These are phyloP conservation scores for Rhodotorula babjevae DNA, from an alignment of 768 basidiomycete species.

Conservation along the genomic window DNA sequence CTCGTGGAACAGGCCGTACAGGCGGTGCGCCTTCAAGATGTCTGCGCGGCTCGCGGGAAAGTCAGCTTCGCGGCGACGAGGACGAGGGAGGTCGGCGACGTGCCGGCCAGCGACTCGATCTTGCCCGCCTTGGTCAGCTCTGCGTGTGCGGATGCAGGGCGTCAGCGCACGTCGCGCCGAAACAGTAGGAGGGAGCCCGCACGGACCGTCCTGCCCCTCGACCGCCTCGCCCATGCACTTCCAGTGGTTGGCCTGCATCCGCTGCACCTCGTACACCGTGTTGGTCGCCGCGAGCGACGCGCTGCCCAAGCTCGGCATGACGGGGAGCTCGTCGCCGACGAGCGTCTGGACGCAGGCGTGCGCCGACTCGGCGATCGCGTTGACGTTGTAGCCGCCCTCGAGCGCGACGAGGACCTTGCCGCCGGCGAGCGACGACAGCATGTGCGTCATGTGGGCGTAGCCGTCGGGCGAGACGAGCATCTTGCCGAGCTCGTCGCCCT, in stretches of 20 bases:
- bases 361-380: slow-evolving; percentile 79
- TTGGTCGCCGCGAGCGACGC: slow-evolving; percentile 79
- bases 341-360: slow-evolving; percentile 79
- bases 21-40: slow-evolving; percentile 75
- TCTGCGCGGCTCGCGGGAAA: slow-evolving; percentile 1
- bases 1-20: slow-evolving; percentile 69
- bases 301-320: slow-evolving; percentile 60
- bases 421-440: slow-evolving; percentile 79
- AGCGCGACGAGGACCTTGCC: slow-evolving; percentile 88
- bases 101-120: slow-evolving; percentile 37
- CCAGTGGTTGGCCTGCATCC: slow-evolving; percentile 87
- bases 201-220: slow-evolving; percentile 72
- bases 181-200: fast-evolving
- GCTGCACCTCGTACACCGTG: slow-evolving; percentile 81
- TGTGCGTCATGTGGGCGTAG: slow-evolving; percentile 98
- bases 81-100: neutral
- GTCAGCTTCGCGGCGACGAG: neutral
- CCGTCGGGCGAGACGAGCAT: slow-evolving; percentile 86
- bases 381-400: slow-evolving; percentile 95
- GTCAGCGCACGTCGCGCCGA: neutral
- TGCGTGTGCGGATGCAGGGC: neutral
- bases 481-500: slow-evolving; percentile 84
- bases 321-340: slow-evolving; percentile 80
- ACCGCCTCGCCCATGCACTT: slow-evolving; percentile 75
- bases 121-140: slow-evolving; percentile 33